Percentiles rank a stretch among this genome's conserved stretches.
Evolutionary conservation across 148 eudicot genomes (phyloP).

Genomic region (Linanthus parryae): DNA sequence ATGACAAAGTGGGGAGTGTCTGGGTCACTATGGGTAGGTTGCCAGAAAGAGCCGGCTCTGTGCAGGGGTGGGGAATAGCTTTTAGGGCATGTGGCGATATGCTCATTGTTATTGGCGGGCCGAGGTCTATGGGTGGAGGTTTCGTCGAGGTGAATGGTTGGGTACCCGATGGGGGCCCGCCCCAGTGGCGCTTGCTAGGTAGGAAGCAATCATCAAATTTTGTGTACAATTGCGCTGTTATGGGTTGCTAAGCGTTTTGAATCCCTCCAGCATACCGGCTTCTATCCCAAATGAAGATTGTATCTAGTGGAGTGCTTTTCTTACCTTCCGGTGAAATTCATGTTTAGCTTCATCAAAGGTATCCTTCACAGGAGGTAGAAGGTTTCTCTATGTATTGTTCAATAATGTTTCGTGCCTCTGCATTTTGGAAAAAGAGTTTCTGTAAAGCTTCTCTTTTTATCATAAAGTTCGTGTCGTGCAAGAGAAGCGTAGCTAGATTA

Average conservation of each 20-base stretch:
- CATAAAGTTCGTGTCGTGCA: no score
- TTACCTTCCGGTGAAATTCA: no score
- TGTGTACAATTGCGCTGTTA: conserved; percentile 84
- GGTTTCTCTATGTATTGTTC: no score
- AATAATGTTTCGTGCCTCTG: no score
- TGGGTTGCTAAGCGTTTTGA: conserved; percentile 65
- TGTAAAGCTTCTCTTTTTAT: no score
- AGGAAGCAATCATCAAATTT: conserved; percentile 59
- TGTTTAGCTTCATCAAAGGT: no score
- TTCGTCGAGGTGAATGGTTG: conserved; percentile 63
- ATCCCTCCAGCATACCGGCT: no score
- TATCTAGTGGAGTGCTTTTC: no score
- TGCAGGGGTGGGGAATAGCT: conserved; percentile 87
- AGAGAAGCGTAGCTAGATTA: no score
- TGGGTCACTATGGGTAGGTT: conserved; percentile 60
- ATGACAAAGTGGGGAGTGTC: conserved; percentile 30
- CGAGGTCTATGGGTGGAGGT: conserved; percentile 40
- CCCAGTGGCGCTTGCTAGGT: conserved; percentile 55
- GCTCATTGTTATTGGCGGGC: conserved; percentile 70
- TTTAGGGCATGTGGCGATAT: conserved; percentile 71
- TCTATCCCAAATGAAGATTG: no score
- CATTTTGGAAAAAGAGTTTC: no score
- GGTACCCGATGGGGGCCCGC: conserved; percentile 60
- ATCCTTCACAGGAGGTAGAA: no score
- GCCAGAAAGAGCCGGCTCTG: conserved; percentile 61